Evolutionary conservation across 1,139 yeast species (phyloP), one percentile per base, ranked within the genome.

Genomic region (Protomyces inundatus): DNA sequence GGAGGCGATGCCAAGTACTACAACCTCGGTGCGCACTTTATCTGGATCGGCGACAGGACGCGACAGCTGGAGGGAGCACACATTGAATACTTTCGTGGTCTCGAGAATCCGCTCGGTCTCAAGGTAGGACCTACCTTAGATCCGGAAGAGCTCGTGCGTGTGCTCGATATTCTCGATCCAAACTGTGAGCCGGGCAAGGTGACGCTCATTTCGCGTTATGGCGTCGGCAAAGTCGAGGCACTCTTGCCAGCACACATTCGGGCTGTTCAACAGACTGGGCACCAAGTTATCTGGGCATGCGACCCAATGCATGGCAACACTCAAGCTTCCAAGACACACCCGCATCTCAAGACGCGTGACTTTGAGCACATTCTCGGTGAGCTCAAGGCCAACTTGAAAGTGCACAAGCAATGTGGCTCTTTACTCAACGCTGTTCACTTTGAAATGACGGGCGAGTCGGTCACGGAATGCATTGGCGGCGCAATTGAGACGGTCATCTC

Each of bases 31-130:
- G 77, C 80, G 1, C 81, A 78, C 64, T 78, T 78, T 68, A 71
- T 78, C 55, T 78, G 81, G 81, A 78, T 78, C 55, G 81, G 81
- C 14, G 81, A 78, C 68, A 73, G 81, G 37, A 78, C 81, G 1
- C 69, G 81, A 14, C 80, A 77, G 69, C 69, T 77, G 4, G 77
- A 77, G 57, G 79, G 81, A 14, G 81, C 81, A 4, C 81, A 78
- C 64, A 80, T 78, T 33, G 81, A 78, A 70, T 78, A 77, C 68
- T 78, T 78, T 73, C 69, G 80, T 35, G 81, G 81, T 3, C 73
- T 78, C 3, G 71, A 73, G 67, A 78, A 78, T 66, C 81, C 81
- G 5, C 76, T 78, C 64, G 81, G 81, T 6, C 73, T 78, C 67
- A 78, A 78, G 68, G 79, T 78, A 1, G 81, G 81, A 1, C 81